phyloP scores from a whole-genome alignment of 2,329 filamentous ascomycete species.

The Aureobasidium lini region DNA sequence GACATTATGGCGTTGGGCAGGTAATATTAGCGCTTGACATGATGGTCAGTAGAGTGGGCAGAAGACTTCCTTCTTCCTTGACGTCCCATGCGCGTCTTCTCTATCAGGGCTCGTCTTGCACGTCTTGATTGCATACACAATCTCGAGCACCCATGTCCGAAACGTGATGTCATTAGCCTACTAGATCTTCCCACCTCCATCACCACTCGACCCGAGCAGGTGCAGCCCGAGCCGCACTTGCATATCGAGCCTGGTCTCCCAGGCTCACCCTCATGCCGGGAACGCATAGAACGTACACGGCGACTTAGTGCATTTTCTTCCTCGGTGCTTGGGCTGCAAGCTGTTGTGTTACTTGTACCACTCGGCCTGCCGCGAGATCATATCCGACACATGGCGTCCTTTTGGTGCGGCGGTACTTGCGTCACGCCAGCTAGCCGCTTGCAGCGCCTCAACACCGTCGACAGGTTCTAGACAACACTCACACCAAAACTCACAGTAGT shows the following conservation, averaged over 20 bases:
- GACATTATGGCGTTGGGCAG: not conserved
- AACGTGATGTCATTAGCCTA: not conserved
- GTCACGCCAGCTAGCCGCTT: not conserved
- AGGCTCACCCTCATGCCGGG: not conserved
- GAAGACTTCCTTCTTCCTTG: not conserved
- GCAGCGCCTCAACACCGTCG: not conserved
- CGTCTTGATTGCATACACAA: not conserved
- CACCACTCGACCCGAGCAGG: not conserved
- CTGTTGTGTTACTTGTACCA: not conserved
- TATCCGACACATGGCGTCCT: not conserved
- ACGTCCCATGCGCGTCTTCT: not conserved
- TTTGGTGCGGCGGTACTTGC: not conserved
- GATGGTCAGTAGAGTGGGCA: not conserved
- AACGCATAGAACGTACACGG: not conserved
- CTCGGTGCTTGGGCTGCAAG: not conserved
- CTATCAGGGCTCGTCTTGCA: not conserved
- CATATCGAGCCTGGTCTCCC: not conserved
- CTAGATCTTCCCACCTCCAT: not conserved
- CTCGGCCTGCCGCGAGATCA: not conserved
- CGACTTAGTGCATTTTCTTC: not conserved
- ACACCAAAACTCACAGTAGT: not conserved
- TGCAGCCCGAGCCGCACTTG: slow-evolving; percentile 2
- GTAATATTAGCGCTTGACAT: not conserved
- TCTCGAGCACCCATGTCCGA: slow-evolving; percentile 2
- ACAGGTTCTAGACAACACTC: slow-evolving; percentile 1